Evolutionary conservation across 1,284 basidiomycete species (phyloP), one percentile per base, ranked within the genome.

Genomic region (Sporisorium reilianum): DNA sequence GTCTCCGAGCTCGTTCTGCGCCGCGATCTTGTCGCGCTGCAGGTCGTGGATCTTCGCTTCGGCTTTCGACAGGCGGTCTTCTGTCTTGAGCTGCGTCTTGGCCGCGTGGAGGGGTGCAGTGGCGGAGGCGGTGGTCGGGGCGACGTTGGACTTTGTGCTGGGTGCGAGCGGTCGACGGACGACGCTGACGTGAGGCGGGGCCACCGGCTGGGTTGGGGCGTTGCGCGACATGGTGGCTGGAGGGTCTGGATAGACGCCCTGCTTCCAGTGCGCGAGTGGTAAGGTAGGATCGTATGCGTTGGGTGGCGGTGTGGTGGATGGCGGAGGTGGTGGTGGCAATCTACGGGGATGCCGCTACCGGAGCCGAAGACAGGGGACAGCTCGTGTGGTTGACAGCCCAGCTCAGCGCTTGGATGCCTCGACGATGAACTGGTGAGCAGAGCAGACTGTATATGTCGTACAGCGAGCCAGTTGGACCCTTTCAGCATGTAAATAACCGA

Each of bases 1-100:
- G 38, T 69, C 66, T 10, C 66, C 72, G 14, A 75, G 58, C 50
- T 75, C 62, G 25, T 69, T 69, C 23, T 69, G 66, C 1, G 38
- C 59, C 1, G 56, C 53, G 8, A 30, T 40, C 45, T 62, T 75
- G 28, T 67, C 73, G 4, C 54, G 57, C n/a, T 64, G 56, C 16
- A 75, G 46, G 45, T 75, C 73, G 20, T 52, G 46, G 22, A 75
- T 61, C 55, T 49, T 61, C 5, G 54, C 20, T 30, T 71, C 67
- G 16, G 68, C 64, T 48, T 55, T 63, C 41, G 54, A 28, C 9
- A 75, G 55, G 3, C 62, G 59, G 12, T 71, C 67, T 45, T 75
- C 73, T 22, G 71, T 55, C 42, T 75, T 75, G 41, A 57, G 10
- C 26, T 75, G 67, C 0, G 59, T 32, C 44, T 71, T 66, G 51